Base-by-base conservation (phyloP, 2,329 filamentous ascomycete species). In the Fusarium palustre region DNA sequence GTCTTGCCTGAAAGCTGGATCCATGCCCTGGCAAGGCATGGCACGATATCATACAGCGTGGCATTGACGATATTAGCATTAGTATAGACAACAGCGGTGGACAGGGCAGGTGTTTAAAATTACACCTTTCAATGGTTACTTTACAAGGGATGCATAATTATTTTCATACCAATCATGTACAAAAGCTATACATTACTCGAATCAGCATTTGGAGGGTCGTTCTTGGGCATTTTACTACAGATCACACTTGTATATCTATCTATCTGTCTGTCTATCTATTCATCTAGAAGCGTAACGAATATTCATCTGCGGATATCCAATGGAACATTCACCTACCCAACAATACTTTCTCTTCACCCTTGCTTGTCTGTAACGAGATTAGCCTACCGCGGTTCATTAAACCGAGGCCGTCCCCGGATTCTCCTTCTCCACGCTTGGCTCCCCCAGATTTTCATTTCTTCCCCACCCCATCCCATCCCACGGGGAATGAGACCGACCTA, bases 381-480 rank as follows among this genome's bases (percentile, higher is more conserved):
- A 64, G 49, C 52, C 50, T 42, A 16, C 59, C 42, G 34, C 52
- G 59, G 45, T 43, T 50, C 57, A 52, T 47, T 13, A 63, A 42
- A 47, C 45, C 57, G 45, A 55, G 22, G 50, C 46, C 46, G 43
- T 50, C 47, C 64, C 62, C 68, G 22, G 55, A n/a, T 50, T 42
- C 31, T 52, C 22, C 36, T 64, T 49, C 59, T 68, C 48, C 64
- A 65, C 48, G 60, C 34, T 58, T 59, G 56, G 50, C 43, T 50
- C 68, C 64, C 48, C 68, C 64, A 36, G 68, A 69, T 71, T 71
- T 70, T 69, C 56, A 54, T 50, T 53, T 24, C 45, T 57, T 56
- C 50, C 47, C 66, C 50, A 60, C 64, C 48, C 48, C 61, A 50
- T 50, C 52, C 61, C 57, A 50, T 53, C 48, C 59, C 48, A 59